A percentile compares a stretch with the other conserved stretches of the same genome.
These are phyloP conservation scores for Knoxdaviesia capensis DNA, from an alignment of 2,329 filamentous ascomycete genomes.

Conservation along the genomic window DNA sequence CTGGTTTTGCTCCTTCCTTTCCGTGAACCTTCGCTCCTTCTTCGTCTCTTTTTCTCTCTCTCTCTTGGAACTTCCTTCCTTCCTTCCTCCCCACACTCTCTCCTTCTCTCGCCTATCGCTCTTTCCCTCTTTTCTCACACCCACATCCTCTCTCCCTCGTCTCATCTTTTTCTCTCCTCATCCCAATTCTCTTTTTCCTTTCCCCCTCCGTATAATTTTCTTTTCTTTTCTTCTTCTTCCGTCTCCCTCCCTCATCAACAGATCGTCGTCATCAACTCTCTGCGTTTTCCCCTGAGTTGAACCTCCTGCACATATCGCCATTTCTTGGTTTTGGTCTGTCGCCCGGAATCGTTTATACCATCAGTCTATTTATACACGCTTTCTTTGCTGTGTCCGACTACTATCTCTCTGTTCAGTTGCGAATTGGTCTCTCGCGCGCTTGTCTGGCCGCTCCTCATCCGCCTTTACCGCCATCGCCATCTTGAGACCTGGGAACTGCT, in stretches of 20 bases:
- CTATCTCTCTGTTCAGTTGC: too few relatives aligned
- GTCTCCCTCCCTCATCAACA: background rate
- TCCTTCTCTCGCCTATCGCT: background rate
- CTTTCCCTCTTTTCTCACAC: background rate
- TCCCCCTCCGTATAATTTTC: background rate
- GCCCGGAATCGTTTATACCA: too few relatives aligned
- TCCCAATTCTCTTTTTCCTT: background rate
- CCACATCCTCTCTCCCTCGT: slow-evolving; percentile 2
- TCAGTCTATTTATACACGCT: too few relatives aligned
- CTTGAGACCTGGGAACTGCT: too few relatives aligned
- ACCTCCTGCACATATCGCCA: background rate
- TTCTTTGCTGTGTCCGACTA: too few relatives aligned
- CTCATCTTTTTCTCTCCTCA: background rate
- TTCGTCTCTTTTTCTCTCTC: slow-evolving; percentile 9
- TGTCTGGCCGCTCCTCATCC: too few relatives aligned
- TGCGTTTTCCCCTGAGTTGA: background rate
- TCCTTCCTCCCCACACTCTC: background rate
- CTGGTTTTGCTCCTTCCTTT: too few relatives aligned
- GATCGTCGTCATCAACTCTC: too few relatives aligned
- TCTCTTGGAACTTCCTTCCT: slow-evolving; percentile 6
- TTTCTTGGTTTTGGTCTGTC: background rate
- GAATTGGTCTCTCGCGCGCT: too few relatives aligned
- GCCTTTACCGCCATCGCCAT: too few relatives aligned
- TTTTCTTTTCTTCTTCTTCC: background rate
- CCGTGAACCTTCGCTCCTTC: too few relatives aligned